Evolutionary conservation across 2,329 filamentous ascomycete genomes (phyloP), one percentile per base, ranked within the genome.

Genomic region (Cercospora sp.): DNA sequence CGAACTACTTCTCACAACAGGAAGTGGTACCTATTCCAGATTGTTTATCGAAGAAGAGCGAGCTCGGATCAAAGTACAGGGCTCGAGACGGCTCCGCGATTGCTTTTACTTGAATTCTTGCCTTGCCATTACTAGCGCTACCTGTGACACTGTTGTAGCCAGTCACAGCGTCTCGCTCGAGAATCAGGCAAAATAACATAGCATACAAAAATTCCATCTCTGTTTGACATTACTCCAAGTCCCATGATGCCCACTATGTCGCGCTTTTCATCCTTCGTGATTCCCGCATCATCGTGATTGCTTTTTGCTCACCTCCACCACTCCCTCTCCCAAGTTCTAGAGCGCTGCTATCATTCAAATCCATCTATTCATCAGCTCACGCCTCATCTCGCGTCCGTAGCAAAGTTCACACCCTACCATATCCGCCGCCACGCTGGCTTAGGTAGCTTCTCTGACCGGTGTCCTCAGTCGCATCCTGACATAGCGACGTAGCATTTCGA

Each of bases 381-480:
- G 20, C 28, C 57, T 63, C 30, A 30, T 13, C 31, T 28, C 16
- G 33, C 36, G 16, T 12, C 16, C 6, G 28, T 3, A 30, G 55
- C 13, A 16, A 16, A 53, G 2, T 20, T 26, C 23, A 3, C 3
- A 12, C 3, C 18, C 8, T 8, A 18, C 42, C 40, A 6, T 28
- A 12, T 53, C 28, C 2, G 18, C 30, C 61, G n/a, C 13, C 12
- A 16, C 16, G 9, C 55, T 48, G 51, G 48, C 63, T 1, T 18
- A 51, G 5, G 8, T 5, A 16, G 23, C 28, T 12, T 60, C 57
- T 31, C 30, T 64, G 18, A 64, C 30, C 31, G 59, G 55, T 0
- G 58, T 40, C 33, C 67, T 70, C 55, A 71, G 59, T 31, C 66
- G 64, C 33, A 71, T 63, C 20, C 63, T 66, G 12, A 73, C 71